Evolutionary conservation across 1,284 basidiomycete species (phyloP).

Genomic region (Papiliotrema fonsecae): DNA sequence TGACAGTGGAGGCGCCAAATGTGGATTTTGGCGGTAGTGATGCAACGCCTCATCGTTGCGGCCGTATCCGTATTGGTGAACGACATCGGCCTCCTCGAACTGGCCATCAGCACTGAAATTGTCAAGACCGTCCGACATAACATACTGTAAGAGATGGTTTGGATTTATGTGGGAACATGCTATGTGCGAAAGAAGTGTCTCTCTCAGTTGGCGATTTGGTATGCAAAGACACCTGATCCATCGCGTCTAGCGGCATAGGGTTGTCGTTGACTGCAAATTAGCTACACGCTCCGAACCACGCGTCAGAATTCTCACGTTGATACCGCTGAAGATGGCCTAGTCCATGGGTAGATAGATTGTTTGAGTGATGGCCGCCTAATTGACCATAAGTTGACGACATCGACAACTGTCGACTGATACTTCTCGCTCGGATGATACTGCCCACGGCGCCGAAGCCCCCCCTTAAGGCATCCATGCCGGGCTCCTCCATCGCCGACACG

Average conservation of each 20-base stretch:
- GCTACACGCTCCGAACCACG: neutral
- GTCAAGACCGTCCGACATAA: neutral
- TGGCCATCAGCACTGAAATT: conserved; percentile 7
- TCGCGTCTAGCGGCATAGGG: conserved; percentile 41
- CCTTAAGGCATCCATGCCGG: conserved; percentile 80
- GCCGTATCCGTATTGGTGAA: conserved; percentile 44
- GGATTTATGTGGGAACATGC: conserved; percentile 14
- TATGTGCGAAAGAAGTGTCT: conserved; percentile 5
- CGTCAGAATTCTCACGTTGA: conserved; percentile 28
- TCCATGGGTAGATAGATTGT: conserved; percentile 33
- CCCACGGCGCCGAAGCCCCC: conserved; percentile 86
- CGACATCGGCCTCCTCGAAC: conserved; percentile 44
- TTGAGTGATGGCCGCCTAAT: conserved; percentile 7
- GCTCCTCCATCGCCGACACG: conserved; percentile 46
- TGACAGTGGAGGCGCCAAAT: conserved; percentile 9
- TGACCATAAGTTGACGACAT: conserved; percentile 16
- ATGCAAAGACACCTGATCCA: conserved; percentile 37
- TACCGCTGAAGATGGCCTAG: conserved; percentile 33
- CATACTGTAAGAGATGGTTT: conserved; percentile 34
- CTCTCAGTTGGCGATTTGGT: conserved; percentile 14
- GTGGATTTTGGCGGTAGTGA: conserved; percentile 18
- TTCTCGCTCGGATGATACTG: conserved; percentile 76
- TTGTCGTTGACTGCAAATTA: conserved; percentile 38
- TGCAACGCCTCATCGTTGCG: conserved; percentile 28
- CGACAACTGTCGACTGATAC: conserved; percentile 28